A percentile compares a stretch with the other conserved stretches of the same genome.
These are phyloP conservation scores for Phytophthora constricta DNA, from an alignment of 352 stramenopile genomes.

Conservation along the genomic window DNA sequence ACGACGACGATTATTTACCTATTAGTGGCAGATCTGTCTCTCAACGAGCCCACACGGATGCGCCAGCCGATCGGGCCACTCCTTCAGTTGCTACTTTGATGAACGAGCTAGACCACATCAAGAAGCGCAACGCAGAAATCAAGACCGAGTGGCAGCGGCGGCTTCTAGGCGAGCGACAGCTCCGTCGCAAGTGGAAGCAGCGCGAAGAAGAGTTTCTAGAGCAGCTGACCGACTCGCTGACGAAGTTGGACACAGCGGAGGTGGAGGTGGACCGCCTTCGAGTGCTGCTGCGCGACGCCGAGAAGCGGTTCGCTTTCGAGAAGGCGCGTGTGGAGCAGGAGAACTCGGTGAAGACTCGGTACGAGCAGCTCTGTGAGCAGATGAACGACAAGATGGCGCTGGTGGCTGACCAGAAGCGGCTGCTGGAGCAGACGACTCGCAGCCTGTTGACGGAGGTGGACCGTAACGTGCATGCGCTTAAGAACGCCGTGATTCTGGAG, in stretches of 20 bases:
- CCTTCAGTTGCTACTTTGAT: constrained; percentile 27
- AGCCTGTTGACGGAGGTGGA: constrained; percentile 77
- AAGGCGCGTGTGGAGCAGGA: constrained; percentile 78
- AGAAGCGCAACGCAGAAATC: constrained; percentile 84
- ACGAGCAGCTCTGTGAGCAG: constrained; percentile 78
- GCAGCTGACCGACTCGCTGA: constrained; percentile 67
- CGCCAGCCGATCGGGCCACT: background rate
- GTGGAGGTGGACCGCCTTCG: constrained; percentile 46
- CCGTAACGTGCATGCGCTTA: constrained; percentile 72
- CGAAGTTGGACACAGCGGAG: constrained; percentile 58
- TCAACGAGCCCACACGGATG: background rate
- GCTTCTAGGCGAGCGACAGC: constrained; percentile 78
- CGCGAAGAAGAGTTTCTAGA: constrained; percentile 76
- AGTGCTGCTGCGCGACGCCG: constrained; percentile 62
- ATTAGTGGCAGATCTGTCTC: background rate
- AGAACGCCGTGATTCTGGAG: constrained; percentile 65
- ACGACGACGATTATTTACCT: constrained; percentile 22
- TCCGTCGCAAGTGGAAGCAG: constrained; percentile 81
- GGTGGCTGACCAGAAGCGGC: constrained; percentile 74
- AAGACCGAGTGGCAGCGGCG: constrained; percentile 81
- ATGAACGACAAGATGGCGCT: constrained; percentile 73
- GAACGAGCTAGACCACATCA: constrained; percentile 77
- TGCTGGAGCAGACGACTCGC: constrained; percentile 82
- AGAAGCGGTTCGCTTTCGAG: constrained; percentile 78
- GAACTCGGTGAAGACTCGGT: constrained; percentile 73